These are phyloP conservation scores for Umbelopsis sp. DNA, from an alignment of 192 early-diverging fungal species.

Conservation along the genomic window DNA sequence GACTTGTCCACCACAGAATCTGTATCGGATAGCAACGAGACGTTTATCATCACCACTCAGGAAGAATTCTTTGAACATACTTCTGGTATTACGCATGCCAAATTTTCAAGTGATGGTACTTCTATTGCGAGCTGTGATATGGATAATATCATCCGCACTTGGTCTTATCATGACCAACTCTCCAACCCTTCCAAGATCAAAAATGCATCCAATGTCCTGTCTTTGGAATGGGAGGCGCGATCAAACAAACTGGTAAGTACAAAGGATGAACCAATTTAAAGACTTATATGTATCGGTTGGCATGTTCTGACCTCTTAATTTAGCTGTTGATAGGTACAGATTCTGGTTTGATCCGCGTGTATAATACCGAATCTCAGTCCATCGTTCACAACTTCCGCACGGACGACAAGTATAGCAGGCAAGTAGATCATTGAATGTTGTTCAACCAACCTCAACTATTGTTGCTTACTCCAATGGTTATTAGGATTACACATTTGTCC, in stretches of 20 bases:
- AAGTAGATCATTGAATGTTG: background rate
- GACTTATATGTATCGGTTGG: background rate
- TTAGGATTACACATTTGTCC: constrained; percentile 51
- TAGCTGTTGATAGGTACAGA: constrained; percentile 61
- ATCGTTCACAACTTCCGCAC: constrained; percentile 60
- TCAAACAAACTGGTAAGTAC: constrained; percentile 47
- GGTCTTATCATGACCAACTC: constrained; percentile 45
- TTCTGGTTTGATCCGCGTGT: constrained; percentile 50
- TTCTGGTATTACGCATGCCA: constrained; percentile 58
- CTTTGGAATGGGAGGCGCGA: constrained; percentile 50
- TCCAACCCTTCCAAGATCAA: constrained; percentile 37
- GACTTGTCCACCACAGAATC: background rate
- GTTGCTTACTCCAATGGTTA: background rate
- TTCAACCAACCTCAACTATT: background rate
- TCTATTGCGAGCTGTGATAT: constrained; percentile 66
- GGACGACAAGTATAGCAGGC: constrained; percentile 51
- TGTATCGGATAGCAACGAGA: constrained; percentile 24
- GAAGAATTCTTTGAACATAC: constrained; percentile 64
- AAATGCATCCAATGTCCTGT: constrained; percentile 41
- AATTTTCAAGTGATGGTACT: constrained; percentile 57
- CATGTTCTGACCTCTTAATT: constrained; percentile 44
- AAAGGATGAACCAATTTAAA: constrained; percentile 43
- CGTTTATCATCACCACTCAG: constrained; percentile 44
- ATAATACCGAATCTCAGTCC: constrained; percentile 56
- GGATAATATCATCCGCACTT: constrained; percentile 58